A percentile compares a stretch with the other conserved stretches of the same genome.
Evolutionary conservation across 768 basidiomycete genomes (phyloP).

Genomic region (Xerocomellus chrysenteron): DNA sequence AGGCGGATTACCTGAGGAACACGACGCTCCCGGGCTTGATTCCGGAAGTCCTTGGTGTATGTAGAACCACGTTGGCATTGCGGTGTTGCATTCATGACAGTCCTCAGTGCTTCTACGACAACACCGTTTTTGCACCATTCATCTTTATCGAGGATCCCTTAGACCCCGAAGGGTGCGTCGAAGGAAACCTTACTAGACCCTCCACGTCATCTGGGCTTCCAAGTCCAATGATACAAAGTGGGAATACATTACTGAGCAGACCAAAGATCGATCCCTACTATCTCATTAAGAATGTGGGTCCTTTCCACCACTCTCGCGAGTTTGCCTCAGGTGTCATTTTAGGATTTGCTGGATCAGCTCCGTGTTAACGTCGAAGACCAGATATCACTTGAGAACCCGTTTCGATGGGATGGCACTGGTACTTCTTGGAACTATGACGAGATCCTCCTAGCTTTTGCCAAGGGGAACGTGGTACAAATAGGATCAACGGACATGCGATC

Average conservation of each 20-base stretch:
- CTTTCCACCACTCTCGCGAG: neutral
- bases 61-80: conserved; percentile 20
- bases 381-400: conserved; percentile 64
- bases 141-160: conserved; percentile 92
- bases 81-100: conserved; percentile 1
- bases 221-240: conserved; percentile 30
- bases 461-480: conserved; percentile 59
- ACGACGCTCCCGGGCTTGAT: conserved; percentile 83
- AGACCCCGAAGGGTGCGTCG: conserved; percentile 56
- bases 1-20: conserved; percentile 91
- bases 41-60: conserved; percentile 82
- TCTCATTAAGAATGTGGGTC: conserved; percentile 74
- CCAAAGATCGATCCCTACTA: conserved; percentile 89
- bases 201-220: conserved; percentile 35
- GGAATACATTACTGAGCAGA: conserved; percentile 48
- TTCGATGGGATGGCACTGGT: conserved; percentile 60
- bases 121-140: conserved; percentile 94
- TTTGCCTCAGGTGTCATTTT: conserved; percentile 10
- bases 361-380: conserved; percentile 61
- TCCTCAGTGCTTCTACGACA: conserved; percentile 88
- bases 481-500: conserved; percentile 42
- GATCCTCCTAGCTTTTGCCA: conserved; percentile 62
- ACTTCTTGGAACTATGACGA: conserved; percentile 68
- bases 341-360: conserved; percentile 69
- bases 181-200: conserved; percentile 41